phyloP scores from a whole-genome alignment of 169 alveolate genomes.

The Plasmodium knowlesi region DNA sequence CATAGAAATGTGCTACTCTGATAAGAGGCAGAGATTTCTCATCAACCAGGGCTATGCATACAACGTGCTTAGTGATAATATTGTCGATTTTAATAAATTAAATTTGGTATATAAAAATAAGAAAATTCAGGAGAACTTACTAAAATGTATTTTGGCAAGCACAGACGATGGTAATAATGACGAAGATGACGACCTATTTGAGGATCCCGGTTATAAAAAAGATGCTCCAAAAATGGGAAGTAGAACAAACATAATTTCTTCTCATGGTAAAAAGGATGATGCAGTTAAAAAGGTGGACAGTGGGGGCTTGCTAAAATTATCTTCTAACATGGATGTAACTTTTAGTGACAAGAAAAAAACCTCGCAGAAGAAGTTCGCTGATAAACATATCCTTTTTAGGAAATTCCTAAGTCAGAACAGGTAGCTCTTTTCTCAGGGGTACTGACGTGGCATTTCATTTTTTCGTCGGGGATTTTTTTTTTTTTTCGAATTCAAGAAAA shows the following conservation, averaged over 20 bases:
- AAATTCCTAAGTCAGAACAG: constrained; percentile 50
- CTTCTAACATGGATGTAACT: constrained; percentile 69
- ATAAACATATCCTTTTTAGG: constrained; percentile 69
- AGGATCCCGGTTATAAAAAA: constrained; percentile 47
- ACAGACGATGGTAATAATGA: constrained; percentile 82
- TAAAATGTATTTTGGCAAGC: constrained; percentile 79
- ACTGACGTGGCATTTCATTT: background rate
- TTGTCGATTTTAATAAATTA: constrained; percentile 79
- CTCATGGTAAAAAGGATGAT: constrained; percentile 20
- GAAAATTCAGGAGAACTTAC: constrained; percentile 81
- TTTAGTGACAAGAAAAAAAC: constrained; percentile 66
- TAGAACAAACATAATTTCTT: background rate
- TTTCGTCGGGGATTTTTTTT: background rate
- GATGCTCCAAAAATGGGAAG: constrained; percentile 24
- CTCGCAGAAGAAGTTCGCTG: constrained; percentile 68
- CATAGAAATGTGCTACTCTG: constrained; percentile 96
- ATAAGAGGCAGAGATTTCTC: constrained; percentile 96
- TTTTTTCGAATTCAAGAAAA: background rate
- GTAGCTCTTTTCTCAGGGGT: background rate
- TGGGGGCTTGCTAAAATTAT: constrained; percentile 76
- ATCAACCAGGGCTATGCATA: constrained; percentile 94
- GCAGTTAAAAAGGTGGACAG: constrained; percentile 39
- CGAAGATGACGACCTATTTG: constrained; percentile 80
- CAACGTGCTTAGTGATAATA: constrained; percentile 83
- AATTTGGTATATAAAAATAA: constrained; percentile 79